Evolutionary conservation across 306 rosid genomes (phyloP).

Genomic region (Geum urbanum): DNA sequence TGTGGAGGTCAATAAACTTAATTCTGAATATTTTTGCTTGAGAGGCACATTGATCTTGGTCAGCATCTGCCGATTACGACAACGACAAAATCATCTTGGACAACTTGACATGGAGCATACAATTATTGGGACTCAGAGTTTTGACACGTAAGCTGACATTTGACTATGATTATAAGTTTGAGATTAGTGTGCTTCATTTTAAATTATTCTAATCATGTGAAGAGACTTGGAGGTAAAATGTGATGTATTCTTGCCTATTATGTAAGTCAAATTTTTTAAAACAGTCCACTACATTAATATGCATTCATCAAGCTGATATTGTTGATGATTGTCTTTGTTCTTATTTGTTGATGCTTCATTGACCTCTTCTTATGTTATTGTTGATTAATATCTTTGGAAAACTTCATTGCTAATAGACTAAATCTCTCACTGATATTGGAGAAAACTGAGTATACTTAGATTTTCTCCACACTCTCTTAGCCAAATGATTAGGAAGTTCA

Average conservation of each 20-base stretch:
- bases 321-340: slow-evolving; percentile 18
- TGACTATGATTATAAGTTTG: neutral
- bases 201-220: neutral
- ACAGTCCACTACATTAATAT: neutral
- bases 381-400: too few species aligned
- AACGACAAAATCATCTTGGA: slow-evolving; percentile 78
- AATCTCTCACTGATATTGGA: too few species aligned
- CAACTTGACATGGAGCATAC: slow-evolving; percentile 98
- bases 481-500: too few species aligned
- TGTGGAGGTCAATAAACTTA: slow-evolving; percentile 16
- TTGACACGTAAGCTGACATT: slow-evolving; percentile 69
- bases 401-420: too few species aligned
- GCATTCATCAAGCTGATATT: slow-evolving; percentile 22
- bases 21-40: slow-evolving; percentile 31
- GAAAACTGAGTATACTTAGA: too few species aligned
- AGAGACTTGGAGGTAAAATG: neutral
- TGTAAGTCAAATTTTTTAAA: neutral
- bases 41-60: slow-evolving; percentile 97
- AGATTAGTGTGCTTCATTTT: slow-evolving; percentile 11
- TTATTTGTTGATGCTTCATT: too few species aligned
- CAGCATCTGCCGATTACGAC: slow-evolving; percentile 71
- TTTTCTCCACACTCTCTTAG: too few species aligned
- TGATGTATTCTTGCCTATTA: neutral
- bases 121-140: slow-evolving; percentile 75
- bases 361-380: too few species aligned